Evolutionary conservation across 192 early-diverging fungal genomes (phyloP).

Genomic region (Chytriomyces confervae): DNA sequence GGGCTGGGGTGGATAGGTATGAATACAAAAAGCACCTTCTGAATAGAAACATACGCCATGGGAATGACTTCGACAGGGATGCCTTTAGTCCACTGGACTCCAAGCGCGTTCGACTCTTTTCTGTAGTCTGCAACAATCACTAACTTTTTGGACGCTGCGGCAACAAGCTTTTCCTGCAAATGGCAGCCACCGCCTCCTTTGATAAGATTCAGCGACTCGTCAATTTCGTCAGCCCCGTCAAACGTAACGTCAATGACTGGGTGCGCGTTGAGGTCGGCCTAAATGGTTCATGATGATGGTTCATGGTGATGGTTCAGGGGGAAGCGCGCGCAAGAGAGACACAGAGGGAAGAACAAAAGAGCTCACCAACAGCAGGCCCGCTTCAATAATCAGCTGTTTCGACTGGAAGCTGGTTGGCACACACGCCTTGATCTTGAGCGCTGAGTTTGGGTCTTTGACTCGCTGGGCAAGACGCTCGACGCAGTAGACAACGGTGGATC

Average conservation of each 20-base stretch:
- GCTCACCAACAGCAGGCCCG: slow-evolving; percentile 82
- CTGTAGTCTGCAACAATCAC: slow-evolving; percentile 90
- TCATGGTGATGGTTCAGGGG: background rate
- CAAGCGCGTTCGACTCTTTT: slow-evolving; percentile 79
- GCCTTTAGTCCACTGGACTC: slow-evolving; percentile 83
- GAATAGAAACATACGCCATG: slow-evolving; percentile 75
- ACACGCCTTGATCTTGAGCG: slow-evolving; percentile 72
- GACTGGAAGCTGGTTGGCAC: slow-evolving; percentile 95
- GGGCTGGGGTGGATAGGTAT: background rate
- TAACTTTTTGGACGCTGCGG: slow-evolving; percentile 79
- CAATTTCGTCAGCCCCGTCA: slow-evolving; percentile 87
- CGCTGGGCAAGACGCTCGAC: slow-evolving; percentile 79
- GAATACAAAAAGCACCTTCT: slow-evolving; percentile 23
- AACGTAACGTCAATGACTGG: slow-evolving; percentile 86
- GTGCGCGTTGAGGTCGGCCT: slow-evolving; percentile 61
- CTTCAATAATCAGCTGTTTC: slow-evolving; percentile 79
- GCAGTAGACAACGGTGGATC: slow-evolving; percentile 81
- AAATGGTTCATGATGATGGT: background rate
- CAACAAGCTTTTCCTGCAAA: slow-evolving; percentile 92
- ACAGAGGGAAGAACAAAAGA: slow-evolving; percentile 19
- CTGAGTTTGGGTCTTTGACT: slow-evolving; percentile 54
- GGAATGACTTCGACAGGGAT: slow-evolving; percentile 92
- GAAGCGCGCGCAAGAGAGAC: background rate
- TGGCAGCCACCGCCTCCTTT: slow-evolving; percentile 96
- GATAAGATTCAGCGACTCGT: slow-evolving; percentile 86